Evolutionary conservation across 208 protist species (phyloP), one percentile per base, ranked within the genome.

Genomic region (Leishmania arabica): DNA sequence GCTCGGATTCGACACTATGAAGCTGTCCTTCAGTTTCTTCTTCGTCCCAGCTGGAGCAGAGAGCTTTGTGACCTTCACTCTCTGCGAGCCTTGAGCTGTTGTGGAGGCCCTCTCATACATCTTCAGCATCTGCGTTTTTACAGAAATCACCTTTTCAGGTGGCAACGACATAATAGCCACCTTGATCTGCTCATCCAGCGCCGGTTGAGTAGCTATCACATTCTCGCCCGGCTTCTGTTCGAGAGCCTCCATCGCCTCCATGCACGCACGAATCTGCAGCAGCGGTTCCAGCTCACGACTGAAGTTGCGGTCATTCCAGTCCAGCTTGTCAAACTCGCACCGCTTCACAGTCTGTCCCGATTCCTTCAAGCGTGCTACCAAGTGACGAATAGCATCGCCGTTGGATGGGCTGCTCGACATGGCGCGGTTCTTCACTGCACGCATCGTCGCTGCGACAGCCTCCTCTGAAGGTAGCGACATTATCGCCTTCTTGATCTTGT

Each of bases 271-370:
- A 40, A 95, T 78, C 69, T 90, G 51, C 34, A 76, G 86, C 54
- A 95, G 58, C 47, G 86, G 82, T 24, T 70, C 70, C 6, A 93
- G 77, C 60, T 89, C 88, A 17, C 87, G 76, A 31, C 89, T 84
- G 75, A 92, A 92, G 60, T 86, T 90, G 42, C 84, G 84, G 73
- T 93, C 87, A 66, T 86, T 82, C 88, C 88, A 95, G 75, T 92
- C 86, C 34, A 95, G 71, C 51, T 81, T 79, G 21, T 85, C 71
- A 49, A 91, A 91, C 13, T 85, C 84, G 70, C 83, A 56, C 11
- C 80, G 65, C 2, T 73, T 73, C 19, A 91, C 82, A 4, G 85
- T 81, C 42, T 82, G 78, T 27, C 68, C 77, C 7, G 86, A 65
- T 21, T 86, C 77, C 62, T 42, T 64, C 27, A 91, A 45, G 49